Base-by-base conservation (phyloP, 495 filamentous ascomycete species). In the Tuber indicum region DNA sequence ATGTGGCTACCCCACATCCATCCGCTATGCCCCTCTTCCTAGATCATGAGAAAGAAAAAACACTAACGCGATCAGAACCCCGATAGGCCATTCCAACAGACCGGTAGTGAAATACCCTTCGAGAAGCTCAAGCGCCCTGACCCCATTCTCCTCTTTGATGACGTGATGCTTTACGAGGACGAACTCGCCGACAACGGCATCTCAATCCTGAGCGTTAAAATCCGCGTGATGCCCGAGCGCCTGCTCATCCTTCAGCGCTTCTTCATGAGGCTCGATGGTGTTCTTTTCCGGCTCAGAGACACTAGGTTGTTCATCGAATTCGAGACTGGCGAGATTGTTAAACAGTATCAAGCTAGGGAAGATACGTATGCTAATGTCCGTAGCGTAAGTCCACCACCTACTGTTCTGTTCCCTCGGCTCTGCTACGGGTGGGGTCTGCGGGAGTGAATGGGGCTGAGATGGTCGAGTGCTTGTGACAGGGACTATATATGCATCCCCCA, bases 121-220 rank as follows among this genome's bases (percentile, higher is more conserved):
- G 92, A 96, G 74, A 86, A 97, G 14, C 87, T 99, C 26, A 92
- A 90, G 83, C 89, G 91, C 23, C 92, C 91, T 0, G 96, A 99
- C 82, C 96, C 96, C 2, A 99, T 99, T 78, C 85, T 96, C 0
- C 96, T 98, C 85, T 95, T 94, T 83, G 94, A 98, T 83, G 93
- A 97, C 75, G 93, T 98, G 43, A 89, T 97, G 77, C 88, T 98
- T 43, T 99, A 98, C 84, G 96, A 98, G 86, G 94, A 96, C 84
- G 96, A 99, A 85, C 89, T 99, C 75, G 96, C 97, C 62, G 96
- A 99, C 84, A 99, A 99, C 84, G 96, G 96, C 42, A 95, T 98
- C 77, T 90, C 93, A 9, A 88, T 97, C 84, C 84, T 96, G 17
- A 94, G 90, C 41, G 91, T 91, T 85, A 98, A 98, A 86, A 86